Evolutionary conservation across 2,329 filamentous ascomycete genomes (phyloP).

Genomic region (Tolypocladium inflatum): DNA sequence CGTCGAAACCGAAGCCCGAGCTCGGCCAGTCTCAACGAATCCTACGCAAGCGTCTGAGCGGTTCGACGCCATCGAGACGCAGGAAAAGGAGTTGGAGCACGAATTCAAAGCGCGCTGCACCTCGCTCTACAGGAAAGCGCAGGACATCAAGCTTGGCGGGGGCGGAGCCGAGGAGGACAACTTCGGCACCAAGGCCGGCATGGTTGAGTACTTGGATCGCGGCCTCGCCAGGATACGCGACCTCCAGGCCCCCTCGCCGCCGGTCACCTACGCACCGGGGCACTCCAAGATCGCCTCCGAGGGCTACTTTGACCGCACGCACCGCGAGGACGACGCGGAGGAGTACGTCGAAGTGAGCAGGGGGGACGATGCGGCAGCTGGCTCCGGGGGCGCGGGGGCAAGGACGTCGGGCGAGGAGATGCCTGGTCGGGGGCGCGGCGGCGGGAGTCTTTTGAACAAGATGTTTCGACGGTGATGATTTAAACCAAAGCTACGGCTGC

Average conservation of each 20-base stretch:
- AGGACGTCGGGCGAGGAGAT: conserved; percentile 10
- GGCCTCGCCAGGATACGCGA: conserved; percentile 34
- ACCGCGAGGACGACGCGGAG: conserved; percentile 17
- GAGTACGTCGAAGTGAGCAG: conserved; percentile 25
- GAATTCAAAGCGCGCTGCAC: conserved; percentile 38
- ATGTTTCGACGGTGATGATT: conserved; percentile 20
- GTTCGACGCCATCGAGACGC: conserved; percentile 27
- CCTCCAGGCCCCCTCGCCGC: conserved; percentile 8
- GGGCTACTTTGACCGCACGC: conserved; percentile 15
- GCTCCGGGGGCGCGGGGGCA: background rate
- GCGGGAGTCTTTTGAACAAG: conserved; percentile 23
- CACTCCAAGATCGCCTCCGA: conserved; percentile 21
- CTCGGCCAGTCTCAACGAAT: conserved; percentile 25
- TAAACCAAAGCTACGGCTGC: background rate
- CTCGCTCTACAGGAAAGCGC: conserved; percentile 34
- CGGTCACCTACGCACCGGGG: conserved; percentile 13
- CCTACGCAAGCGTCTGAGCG: conserved; percentile 29
- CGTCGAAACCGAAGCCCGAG: conserved; percentile 32
- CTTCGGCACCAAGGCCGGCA: conserved; percentile 34
- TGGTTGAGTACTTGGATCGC: conserved; percentile 38
- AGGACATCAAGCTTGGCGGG: conserved; percentile 18
- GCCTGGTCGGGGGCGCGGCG: conserved; percentile 14
- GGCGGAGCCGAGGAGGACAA: conserved; percentile 21
- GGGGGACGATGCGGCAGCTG: conserved; percentile 11
- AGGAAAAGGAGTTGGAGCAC: conserved; percentile 38